Percentiles rank a stretch among this genome's conserved stretches.
Evolutionary conservation across 768 basidiomycete genomes (phyloP).

Genomic region (Lactarius indigo): DNA sequence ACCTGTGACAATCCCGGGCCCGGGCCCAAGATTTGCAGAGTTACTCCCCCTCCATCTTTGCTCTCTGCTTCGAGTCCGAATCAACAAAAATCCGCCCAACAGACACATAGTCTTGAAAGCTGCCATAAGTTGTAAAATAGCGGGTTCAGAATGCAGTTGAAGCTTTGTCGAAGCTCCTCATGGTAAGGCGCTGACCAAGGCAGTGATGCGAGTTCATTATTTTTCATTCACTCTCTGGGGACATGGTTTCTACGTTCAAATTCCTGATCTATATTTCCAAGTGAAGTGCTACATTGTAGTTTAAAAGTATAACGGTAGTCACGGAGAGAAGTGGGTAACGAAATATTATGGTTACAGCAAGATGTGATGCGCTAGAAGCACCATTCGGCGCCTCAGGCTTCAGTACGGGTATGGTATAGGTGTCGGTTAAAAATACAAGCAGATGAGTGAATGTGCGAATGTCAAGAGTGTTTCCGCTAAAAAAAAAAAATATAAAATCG

Average conservation of each 20-base stretch:
- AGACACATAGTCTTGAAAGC: too few relatives aligned
- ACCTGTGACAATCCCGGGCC: too few relatives aligned
- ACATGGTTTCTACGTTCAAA: neutral
- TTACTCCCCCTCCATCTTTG: too few relatives aligned
- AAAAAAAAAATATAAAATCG: neutral
- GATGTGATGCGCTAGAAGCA: neutral
- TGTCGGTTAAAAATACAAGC: conserved; percentile 12
- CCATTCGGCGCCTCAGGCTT: neutral
- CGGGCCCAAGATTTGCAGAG: too few relatives aligned
- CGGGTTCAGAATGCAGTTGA: neutral
- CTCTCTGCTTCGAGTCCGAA: neutral
- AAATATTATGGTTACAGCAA: conserved; percentile 16
- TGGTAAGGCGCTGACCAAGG: too few relatives aligned
- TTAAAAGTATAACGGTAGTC: neutral
- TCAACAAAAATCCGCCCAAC: too few relatives aligned
- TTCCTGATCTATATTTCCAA: neutral
- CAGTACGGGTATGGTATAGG: conserved; percentile 4
- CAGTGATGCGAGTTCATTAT: too few relatives aligned
- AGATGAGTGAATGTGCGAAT: neutral
- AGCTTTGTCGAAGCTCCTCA: neutral
- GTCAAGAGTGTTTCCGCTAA: neutral
- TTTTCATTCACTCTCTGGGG: neutral
- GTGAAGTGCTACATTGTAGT: conserved; percentile 10
- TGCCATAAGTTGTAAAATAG: too few relatives aligned
- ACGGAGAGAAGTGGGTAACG: neutral